These are phyloP conservation scores for Metschnikowia gruessii DNA, from an alignment of 805 yeast genomes.

Conservation along the genomic window DNA sequence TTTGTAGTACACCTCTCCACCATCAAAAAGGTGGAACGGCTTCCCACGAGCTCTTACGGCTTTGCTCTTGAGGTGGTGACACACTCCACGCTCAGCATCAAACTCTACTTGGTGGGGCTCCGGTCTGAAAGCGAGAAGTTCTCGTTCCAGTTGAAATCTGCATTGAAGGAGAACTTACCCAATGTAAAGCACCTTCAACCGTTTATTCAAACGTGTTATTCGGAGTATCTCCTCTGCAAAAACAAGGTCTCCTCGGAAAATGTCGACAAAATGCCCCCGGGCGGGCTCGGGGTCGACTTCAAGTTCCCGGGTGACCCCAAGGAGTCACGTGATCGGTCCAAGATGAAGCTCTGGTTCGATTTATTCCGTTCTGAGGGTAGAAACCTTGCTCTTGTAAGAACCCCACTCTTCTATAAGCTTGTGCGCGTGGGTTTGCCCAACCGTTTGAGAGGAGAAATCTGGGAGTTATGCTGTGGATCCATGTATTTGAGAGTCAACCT, in stretches of 20 bases:
- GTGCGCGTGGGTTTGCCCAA: constrained; percentile 94
- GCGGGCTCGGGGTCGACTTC: constrained; percentile 83
- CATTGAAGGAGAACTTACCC: constrained; percentile 59
- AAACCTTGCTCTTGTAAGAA: constrained; percentile 70
- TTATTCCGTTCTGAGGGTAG: constrained; percentile 82
- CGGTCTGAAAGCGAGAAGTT: constrained; percentile 78
- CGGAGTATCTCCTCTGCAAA: constrained; percentile 74
- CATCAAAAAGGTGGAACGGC: constrained; percentile 78
- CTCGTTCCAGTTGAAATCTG: constrained; percentile 61
- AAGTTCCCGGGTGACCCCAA: constrained; percentile 89
- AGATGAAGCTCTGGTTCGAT: constrained; percentile 92
- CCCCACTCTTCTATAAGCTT: constrained; percentile 75
- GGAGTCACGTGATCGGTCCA: constrained; percentile 73
- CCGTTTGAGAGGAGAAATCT: constrained; percentile 87
- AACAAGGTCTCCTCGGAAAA: constrained; percentile 45
- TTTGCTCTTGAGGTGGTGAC: constrained; percentile 75
- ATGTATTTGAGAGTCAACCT: constrained; percentile 68
- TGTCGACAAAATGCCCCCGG: constrained; percentile 57
- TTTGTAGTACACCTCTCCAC: constrained; percentile 74
- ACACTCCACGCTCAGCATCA: constrained; percentile 58
- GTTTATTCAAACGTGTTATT: constrained; percentile 71
- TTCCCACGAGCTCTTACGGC: constrained; percentile 71
- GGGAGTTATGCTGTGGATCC: constrained; percentile 92
- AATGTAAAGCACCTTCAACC: constrained; percentile 60
- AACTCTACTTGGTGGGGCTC: constrained; percentile 75